Evolutionary conservation across 805 yeast species (phyloP).

Genomic region (Pichia thaimueangensis): DNA sequence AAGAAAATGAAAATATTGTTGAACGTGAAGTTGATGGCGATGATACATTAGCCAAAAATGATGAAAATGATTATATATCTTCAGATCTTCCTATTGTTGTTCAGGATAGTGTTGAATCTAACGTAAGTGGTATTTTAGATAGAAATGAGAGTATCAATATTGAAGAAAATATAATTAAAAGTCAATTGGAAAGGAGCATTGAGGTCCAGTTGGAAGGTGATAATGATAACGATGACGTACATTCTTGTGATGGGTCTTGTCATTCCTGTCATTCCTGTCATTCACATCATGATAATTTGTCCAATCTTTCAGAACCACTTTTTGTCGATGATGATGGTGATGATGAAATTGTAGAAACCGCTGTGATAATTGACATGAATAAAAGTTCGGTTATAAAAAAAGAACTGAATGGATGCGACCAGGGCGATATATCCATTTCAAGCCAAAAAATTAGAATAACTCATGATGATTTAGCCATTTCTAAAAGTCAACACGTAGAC

Average conservation of each 20-base stretch:
- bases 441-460: constrained; percentile 2
- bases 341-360: not conserved
- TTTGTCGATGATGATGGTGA: not conserved
- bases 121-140: not conserved
- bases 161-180: constrained; percentile 3
- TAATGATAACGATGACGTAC: too few relatives aligned
- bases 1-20: not conserved
- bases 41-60: not conserved
- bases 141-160: not conserved
- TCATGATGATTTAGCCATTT: not conserved
- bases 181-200: not conserved
- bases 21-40: constrained; percentile 9
- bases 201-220: not conserved
- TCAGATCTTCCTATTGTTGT: too few relatives aligned
- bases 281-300: not conserved
- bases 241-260: not conserved
- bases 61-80: not conserved
- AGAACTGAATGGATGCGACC: not conserved
- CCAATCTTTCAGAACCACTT: not conserved
- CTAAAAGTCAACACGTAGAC: not conserved
- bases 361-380: too few relatives aligned
- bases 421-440: not conserved
- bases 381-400: not conserved
- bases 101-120: not conserved
- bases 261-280: not conserved